A percentile compares a stretch with the other conserved stretches of the same genome.
Evolutionary conservation across 2,329 filamentous ascomycete genomes (phyloP).

Genomic region (Tolypocladium endophyticum): DNA sequence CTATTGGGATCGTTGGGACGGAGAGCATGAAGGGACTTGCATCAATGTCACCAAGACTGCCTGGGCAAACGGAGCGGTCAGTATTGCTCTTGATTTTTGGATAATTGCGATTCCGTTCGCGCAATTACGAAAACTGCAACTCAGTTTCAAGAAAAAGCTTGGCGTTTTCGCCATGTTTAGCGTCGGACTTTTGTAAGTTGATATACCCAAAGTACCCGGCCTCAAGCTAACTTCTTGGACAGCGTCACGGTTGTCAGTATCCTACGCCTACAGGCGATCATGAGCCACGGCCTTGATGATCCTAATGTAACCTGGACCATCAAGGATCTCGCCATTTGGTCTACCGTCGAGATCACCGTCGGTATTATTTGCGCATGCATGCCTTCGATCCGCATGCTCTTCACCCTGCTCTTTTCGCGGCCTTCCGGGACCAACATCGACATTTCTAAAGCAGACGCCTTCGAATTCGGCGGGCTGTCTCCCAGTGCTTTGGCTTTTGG

Average conservation of each 20-base stretch:
- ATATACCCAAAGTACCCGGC: background rate
- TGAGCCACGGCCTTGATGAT: background rate
- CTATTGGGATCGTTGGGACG: background rate
- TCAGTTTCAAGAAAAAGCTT: background rate
- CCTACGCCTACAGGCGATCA: background rate
- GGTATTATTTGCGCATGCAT: background rate
- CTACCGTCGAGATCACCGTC: background rate
- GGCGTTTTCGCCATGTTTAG: background rate
- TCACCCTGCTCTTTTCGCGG: background rate
- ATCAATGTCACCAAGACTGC: background rate
- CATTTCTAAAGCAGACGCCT: background rate
- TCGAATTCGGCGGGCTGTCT: background rate
- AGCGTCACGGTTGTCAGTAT: background rate
- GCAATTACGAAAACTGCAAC: background rate
- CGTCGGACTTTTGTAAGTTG: background rate
- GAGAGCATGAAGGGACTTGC: background rate
- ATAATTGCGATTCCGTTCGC: background rate
- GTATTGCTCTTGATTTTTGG: background rate
- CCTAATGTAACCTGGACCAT: background rate
- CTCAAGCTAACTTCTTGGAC: background rate
- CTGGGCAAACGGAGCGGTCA: background rate
- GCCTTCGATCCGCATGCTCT: background rate
- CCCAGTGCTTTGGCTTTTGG: background rate
- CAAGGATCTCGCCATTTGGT: background rate
- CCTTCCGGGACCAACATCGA: background rate